These are phyloP conservation scores for Picochlorum sp. DNA, from an alignment of 139 green algal genomes.

Conservation along the genomic window DNA sequence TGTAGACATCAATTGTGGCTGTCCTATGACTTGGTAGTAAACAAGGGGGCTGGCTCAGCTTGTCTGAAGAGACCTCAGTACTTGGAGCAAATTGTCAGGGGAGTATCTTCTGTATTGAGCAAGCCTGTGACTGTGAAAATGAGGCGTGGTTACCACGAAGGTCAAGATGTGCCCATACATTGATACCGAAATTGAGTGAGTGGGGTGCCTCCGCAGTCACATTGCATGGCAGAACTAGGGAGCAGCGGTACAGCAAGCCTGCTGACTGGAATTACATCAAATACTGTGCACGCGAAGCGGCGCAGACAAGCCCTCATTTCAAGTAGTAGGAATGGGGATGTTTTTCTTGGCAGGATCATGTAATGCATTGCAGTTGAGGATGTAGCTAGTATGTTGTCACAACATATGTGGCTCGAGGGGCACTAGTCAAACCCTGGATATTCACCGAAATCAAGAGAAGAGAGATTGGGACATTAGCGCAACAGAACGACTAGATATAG, in stretches of 20 bases:
- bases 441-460: slow-evolving; percentile 94
- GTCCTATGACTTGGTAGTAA: slow-evolving; percentile 71
- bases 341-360: slow-evolving; percentile 77
- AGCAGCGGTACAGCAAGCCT: slow-evolving; percentile 74
- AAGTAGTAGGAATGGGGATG: slow-evolving; percentile 88
- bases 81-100: slow-evolving; percentile 62
- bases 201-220: slow-evolving; percentile 83
- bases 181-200: slow-evolving; percentile 44
- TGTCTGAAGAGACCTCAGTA: slow-evolving; percentile 64
- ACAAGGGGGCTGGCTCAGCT: slow-evolving; percentile 56
- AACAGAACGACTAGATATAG: slow-evolving; percentile 80
- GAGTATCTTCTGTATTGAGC: slow-evolving; percentile 29
- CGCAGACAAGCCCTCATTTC: slow-evolving; percentile 20
- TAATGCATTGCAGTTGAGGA: slow-evolving; percentile 56
- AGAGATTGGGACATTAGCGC: slow-evolving; percentile 92
- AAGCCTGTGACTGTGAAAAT: slow-evolving; percentile 60
- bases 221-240: slow-evolving; percentile 84
- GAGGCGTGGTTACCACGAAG: slow-evolving; percentile 51
- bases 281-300: slow-evolving; percentile 30
- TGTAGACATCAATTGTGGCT: slow-evolving; percentile 93
- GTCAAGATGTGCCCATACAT: slow-evolving; percentile 59
- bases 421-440: slow-evolving; percentile 98
- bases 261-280: slow-evolving; percentile 76
- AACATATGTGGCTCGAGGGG: slow-evolving; percentile 84
- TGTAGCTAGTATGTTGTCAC: slow-evolving; percentile 53